phyloP scores from a whole-genome alignment of 257 asterid genomes.

The Asclepias syriaca region DNA sequence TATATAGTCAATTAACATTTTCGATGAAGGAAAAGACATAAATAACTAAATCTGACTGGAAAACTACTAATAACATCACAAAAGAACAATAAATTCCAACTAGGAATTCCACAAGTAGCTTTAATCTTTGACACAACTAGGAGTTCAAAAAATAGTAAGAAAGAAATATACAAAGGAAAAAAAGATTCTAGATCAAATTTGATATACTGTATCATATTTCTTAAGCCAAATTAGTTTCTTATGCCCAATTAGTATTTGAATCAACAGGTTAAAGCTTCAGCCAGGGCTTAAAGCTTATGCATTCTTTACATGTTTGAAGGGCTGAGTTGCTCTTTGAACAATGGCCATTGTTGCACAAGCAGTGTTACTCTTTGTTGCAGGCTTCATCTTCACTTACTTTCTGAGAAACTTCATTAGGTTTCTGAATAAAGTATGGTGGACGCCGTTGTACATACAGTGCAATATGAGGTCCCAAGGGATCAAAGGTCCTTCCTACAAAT shows the following conservation, averaged over 20 bases:
- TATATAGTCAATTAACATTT: not conserved
- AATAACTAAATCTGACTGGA: not conserved
- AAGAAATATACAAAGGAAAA: not conserved
- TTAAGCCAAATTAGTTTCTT: too few relatives aligned
- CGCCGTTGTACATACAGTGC: constrained; percentile 29
- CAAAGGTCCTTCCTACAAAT: constrained; percentile 45
- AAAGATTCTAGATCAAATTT: not conserved
- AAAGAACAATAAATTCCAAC: not conserved
- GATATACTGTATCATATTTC: not conserved
- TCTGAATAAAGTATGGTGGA: constrained; percentile 38
- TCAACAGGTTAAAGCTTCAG: not conserved
- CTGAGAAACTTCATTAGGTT: constrained; percentile 18
- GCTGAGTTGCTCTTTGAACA: not conserved
- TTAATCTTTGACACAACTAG: not conserved
- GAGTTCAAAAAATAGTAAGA: not conserved
- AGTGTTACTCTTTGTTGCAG: constrained; percentile 12
- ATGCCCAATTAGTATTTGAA: not conserved
- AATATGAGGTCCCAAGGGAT: constrained; percentile 48
- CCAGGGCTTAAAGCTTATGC: not conserved
- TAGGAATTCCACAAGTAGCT: not conserved
- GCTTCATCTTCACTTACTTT: constrained; percentile 23
- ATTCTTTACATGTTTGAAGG: not conserved
- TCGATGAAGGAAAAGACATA: not conserved
- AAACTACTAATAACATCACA: not conserved
- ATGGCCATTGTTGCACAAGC: not conserved